Evolutionary conservation across 345 rosid genomes (phyloP).

Genomic region (Triadica sebifera): DNA sequence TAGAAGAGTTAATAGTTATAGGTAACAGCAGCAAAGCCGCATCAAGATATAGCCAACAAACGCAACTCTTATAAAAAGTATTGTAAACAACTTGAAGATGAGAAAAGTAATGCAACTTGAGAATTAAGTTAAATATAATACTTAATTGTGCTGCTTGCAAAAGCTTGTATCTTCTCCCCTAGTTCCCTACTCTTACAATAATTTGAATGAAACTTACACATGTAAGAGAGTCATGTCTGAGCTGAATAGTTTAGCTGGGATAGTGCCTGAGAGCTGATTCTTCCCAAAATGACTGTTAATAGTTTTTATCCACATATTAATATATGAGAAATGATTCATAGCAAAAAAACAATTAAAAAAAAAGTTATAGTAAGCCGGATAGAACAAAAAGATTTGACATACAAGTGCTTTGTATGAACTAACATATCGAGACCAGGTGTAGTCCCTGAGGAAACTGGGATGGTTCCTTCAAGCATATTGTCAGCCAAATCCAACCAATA

Average conservation of each 20-base stretch:
- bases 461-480: slow-evolving; percentile 60
- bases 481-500: slow-evolving; percentile 87
- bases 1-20: background rate
- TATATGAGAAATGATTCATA: background rate
- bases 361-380: background rate
- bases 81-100: background rate
- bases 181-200: background rate
- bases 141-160: background rate
- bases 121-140: no score
- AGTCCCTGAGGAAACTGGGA: slow-evolving; percentile 73
- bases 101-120: background rate
- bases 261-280: slow-evolving; percentile 61
- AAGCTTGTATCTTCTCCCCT: background rate
- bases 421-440: slow-evolving; percentile 82
- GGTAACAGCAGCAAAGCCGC: background rate
- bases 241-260: slow-evolving; percentile 66
- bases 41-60: background rate
- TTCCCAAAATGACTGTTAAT: slow-evolving; percentile 65
- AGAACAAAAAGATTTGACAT: slow-evolving; percentile 24
- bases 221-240: slow-evolving; percentile 66
- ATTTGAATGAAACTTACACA: slow-evolving; percentile 47
- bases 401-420: slow-evolving; percentile 72
- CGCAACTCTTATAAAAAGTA: background rate
- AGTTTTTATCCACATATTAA: slow-evolving; percentile 11
- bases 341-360: background rate